These are phyloP conservation scores for Tremella mesenterica DNA, from an alignment of 768 basidiomycete genomes.

Conservation along the genomic window DNA sequence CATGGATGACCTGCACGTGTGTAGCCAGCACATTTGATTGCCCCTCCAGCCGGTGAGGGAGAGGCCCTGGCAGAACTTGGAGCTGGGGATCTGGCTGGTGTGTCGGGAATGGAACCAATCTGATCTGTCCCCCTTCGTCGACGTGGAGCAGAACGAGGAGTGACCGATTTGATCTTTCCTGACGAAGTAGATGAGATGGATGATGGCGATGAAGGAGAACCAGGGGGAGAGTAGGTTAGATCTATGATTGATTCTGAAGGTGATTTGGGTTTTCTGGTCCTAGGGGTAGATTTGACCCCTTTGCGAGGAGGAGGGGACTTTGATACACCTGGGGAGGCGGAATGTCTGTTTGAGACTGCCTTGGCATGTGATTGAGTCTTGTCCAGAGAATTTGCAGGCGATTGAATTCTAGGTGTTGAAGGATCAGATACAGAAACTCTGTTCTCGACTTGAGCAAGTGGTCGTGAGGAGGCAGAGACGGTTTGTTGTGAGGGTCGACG, in stretches of 20 bases:
- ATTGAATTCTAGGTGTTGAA: no score
- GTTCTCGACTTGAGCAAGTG: no score
- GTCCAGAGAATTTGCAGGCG: no score
- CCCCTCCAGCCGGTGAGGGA: not conserved
- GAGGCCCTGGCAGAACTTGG: not conserved
- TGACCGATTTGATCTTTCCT: constrained; percentile 9
- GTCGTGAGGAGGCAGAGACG: no score
- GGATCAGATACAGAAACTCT: no score
- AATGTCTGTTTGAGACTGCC: no score
- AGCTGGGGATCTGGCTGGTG: not conserved
- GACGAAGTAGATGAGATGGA: no score
- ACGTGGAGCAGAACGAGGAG: constrained; percentile 18
- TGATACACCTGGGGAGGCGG: no score
- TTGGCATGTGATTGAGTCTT: no score
- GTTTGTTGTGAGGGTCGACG: no score
- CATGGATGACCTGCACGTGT: constrained; percentile 38
- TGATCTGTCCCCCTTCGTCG: constrained; percentile 10
- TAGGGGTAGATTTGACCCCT: no score
- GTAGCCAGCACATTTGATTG: constrained; percentile 36
- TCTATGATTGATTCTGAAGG: not conserved
- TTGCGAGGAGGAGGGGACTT: no score
- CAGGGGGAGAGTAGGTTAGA: not conserved
- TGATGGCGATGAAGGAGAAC: not conserved
- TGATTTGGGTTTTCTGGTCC: not conserved
- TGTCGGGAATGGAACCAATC: constrained; percentile 13